Evolutionary conservation across 306 rosid species (phyloP), one percentile per base, ranked within the genome.

Genomic region (Sicyos baderoa): DNA sequence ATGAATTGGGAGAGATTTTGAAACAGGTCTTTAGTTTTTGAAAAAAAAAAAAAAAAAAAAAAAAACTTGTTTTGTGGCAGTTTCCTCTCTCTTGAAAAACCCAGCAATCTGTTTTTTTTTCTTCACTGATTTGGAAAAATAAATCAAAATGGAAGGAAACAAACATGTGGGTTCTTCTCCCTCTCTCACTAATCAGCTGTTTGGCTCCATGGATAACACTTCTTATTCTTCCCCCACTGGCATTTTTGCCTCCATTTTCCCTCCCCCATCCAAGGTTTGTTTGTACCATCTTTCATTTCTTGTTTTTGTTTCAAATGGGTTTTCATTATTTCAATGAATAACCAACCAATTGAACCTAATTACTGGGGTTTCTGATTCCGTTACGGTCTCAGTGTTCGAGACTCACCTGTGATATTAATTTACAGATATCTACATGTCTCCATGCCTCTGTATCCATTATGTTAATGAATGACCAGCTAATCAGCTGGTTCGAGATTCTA

Each of bases 161-260:
- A 87, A 85, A 55, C 63, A 82, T 72, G 16, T 61, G 22, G 83
- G 77, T 72, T 85, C 91, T 37, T 90, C 83, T 58, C 55, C 81
- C 35, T 85, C 97, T 68, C 85, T 84, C 79, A 82, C 95, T 73
- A 79, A 80, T 83, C 89, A 91, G 73, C 85, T 84, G 68, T 87
- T 89, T 65, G 97, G 87, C 6, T 80, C 88, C 37, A 77, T 29
- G 35, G 35, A 35, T 2, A 75, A 52, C 86, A 81, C 11, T 54
- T 76, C 87, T 6, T 80, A 85, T 5, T 70, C 91, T 70, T 75
- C 83, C 15, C 72, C 51, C 53, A 19, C 89, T 61, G 90, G 86
- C 70, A 84, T 87, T 79, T 87, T 91, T 52, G 84, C 79, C 1
- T 81, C 95, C 7, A 72, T 89, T 13, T 87, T 91, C 58, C 89